Evolutionary conservation across 2,329 filamentous ascomycete species (phyloP).

Genomic region (Sarocladium strictum): DNA sequence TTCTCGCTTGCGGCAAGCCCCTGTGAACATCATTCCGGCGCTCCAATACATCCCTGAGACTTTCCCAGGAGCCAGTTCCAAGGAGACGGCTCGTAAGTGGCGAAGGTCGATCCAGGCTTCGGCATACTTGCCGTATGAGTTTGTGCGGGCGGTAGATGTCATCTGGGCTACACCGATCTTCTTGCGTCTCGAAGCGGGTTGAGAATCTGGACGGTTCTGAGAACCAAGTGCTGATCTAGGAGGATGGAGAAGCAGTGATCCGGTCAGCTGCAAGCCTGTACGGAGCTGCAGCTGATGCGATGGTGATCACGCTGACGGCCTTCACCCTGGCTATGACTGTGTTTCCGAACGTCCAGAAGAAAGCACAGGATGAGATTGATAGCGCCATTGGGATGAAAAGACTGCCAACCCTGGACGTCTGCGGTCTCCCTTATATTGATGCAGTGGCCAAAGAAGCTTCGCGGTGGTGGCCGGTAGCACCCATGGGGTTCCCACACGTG

Average conservation of each 20-base stretch:
- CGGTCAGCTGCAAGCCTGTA: conserved; percentile 16
- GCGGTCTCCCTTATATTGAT: conserved; percentile 22
- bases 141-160: conserved; percentile 16
- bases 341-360: conserved; percentile 18
- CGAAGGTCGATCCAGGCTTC: conserved; percentile 13
- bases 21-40: conserved; percentile 18
- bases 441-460: conserved; percentile 21
- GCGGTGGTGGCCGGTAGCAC: conserved; percentile 22
- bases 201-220: not conserved
- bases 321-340: conserved; percentile 19
- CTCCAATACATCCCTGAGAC: conserved; percentile 12
- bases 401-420: conserved; percentile 19
- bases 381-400: conserved; percentile 22
- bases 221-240: not conserved
- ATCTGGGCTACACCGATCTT: not conserved
- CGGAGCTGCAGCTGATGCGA: conserved; percentile 17
- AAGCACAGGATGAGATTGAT: conserved; percentile 21
- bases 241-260: conserved; percentile 13
- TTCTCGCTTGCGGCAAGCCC: conserved; percentile 18
- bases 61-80: conserved; percentile 18
- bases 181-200: conserved; percentile 10
- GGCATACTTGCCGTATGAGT: conserved; percentile 16
- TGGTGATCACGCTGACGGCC: conserved; percentile 15
- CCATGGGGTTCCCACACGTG: conserved; percentile 31
- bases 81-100: conserved; percentile 17